phyloP scores from a whole-genome alignment of 106 monocot genomes.

The Chionographis japonica region DNA sequence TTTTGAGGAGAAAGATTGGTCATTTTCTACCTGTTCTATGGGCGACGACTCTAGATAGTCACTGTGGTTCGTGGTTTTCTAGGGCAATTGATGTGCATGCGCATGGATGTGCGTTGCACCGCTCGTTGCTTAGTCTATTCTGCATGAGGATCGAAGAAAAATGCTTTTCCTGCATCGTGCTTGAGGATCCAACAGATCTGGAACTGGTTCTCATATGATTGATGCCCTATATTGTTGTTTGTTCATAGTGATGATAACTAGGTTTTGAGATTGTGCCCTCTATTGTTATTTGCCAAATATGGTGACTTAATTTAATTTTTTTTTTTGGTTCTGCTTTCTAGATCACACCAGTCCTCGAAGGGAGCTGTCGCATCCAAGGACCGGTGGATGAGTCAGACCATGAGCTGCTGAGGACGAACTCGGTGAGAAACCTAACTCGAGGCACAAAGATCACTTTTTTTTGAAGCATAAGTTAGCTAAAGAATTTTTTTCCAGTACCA shows the following conservation, averaged over 20 bases:
- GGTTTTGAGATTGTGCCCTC: background rate
- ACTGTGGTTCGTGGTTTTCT: background rate
- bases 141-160: too few relatives aligned
- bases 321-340: slow-evolving; percentile 19
- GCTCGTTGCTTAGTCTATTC: too few relatives aligned
- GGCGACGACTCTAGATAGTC: background rate
- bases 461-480: too few relatives aligned
- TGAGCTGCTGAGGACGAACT: slow-evolving; percentile 10
- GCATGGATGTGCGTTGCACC: too few relatives aligned
- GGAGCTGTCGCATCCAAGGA: slow-evolving; percentile 39
- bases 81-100: too few relatives aligned
- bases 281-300: background rate
- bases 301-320: slow-evolving; percentile 10
- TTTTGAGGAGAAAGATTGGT: background rate
- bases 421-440: slow-evolving; percentile 14
- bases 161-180: too few relatives aligned
- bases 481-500: too few relatives aligned
- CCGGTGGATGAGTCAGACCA: slow-evolving; percentile 29
- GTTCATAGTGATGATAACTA: background rate
- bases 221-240: background rate
- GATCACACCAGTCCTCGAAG: slow-evolving; percentile 45
- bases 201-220: background rate
- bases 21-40: background rate
- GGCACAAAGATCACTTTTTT: too few relatives aligned
- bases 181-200: background rate